Conservation (phyloP, 768 basidiomycete genomes). For the Pholiota conissans region DNA sequence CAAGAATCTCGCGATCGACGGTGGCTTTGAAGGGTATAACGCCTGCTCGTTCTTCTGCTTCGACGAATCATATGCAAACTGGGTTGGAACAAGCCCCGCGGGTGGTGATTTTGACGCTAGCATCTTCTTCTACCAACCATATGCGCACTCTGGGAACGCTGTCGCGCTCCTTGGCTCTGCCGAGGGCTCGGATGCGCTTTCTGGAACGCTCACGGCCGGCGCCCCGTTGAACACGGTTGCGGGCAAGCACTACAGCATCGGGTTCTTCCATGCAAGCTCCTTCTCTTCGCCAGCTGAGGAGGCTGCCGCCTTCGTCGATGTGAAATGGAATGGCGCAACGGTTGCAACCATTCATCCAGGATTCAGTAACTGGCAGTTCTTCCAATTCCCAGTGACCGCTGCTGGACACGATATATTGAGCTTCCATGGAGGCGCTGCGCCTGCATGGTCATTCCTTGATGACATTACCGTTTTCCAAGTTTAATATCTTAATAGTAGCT, state of each 20-base stretch:
- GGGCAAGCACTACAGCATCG: constrained; percentile 34
- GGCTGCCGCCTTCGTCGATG: constrained; percentile 31
- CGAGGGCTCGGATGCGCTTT: constrained; percentile 28
- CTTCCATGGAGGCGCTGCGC: constrained; percentile 41
- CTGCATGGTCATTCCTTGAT: constrained; percentile 48
- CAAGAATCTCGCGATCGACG: constrained; percentile 33
- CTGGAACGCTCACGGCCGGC: constrained; percentile 35
- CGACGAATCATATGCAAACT: constrained; percentile 30
- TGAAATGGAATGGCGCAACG: constrained; percentile 40
- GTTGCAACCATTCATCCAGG: constrained; percentile 33
- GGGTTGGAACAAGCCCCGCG: constrained; percentile 33
- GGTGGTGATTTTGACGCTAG: constrained; percentile 40
- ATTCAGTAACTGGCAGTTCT: constrained; percentile 34
- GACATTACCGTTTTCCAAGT: constrained; percentile 29
- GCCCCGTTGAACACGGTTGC: constrained; percentile 28
- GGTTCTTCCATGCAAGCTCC: constrained; percentile 38
- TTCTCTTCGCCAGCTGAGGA: constrained; percentile 32
- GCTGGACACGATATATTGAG: constrained; percentile 33
- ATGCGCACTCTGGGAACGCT: constrained; percentile 36
- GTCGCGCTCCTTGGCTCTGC: constrained; percentile 42
- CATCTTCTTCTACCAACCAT: constrained; percentile 37
- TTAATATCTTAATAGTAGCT: too few relatives aligned
- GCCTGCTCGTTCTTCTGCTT: constrained; percentile 39
- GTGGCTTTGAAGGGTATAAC: constrained; percentile 40
- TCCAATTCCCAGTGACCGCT: constrained; percentile 31